Base-by-base conservation (phyloP, 805 yeast genomes). In the Candida qinlingensis region DNA sequence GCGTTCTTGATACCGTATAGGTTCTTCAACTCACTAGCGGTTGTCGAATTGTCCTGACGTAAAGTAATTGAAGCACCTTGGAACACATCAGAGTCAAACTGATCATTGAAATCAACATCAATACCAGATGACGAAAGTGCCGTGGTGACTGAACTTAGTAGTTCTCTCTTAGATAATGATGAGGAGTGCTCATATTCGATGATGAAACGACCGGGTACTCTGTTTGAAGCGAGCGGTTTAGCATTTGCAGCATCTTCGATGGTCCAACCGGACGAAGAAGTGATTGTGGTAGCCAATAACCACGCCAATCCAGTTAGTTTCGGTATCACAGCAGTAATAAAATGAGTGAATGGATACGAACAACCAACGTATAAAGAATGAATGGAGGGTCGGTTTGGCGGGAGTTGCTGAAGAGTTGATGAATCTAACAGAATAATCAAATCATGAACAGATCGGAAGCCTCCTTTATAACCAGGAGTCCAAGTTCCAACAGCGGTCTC, bases 21-120 rank as follows among this genome's bases (percentile, higher is more conserved):
- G 12, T 13, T 12, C 39, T 45, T 47, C 40, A 53, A 13, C n/a
- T 46, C 48, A 2, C 46, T 47, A 19, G 31, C 42, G 3, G 54
- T 50, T 25, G 51, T 50, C 4, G 37, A 34, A 38, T 47, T 47
- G 31, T 31, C 31, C 25, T 43, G 38, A 6, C 26, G 27, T n/a
- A 52, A 31, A 12, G 48, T 37, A 28, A 53, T 41, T 6, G 56
- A 44, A 28, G 44, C 56, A 48, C 56, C 56, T 37, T 48, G 48
- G 42, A 53, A 53, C 7, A 53, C 45, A 27, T 40, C 29, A 5
- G 52, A 44, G 45, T 53, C 56, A 36, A 36, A 45, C 27, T 50
- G 43, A n/a, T 29, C 33, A 31, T 48, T 45, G 37, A 53, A 46
- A 12, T 38, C 26, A 25, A 44, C 56, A 7, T 43, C 49, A 13